Conservation (phyloP, 352 stramenopile species). For the Phytophthora pinifolia region DNA sequence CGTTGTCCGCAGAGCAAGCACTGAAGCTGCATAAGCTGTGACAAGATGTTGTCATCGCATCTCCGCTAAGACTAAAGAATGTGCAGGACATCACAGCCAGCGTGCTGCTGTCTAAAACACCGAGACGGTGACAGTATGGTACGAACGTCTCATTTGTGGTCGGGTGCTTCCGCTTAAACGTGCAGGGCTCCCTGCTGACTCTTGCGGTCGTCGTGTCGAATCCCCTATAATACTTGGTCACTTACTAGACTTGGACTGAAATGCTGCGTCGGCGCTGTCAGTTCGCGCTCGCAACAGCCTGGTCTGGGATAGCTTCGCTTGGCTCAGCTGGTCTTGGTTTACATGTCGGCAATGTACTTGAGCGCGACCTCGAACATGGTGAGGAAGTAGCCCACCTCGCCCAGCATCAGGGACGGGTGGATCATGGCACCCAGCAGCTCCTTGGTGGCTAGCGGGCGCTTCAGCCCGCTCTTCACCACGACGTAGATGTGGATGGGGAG, state of each 20-base stretch:
- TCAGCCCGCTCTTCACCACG: conserved; percentile 76
- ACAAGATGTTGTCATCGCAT: no score
- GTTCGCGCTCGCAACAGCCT: conserved; percentile 27
- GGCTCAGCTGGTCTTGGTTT: conserved; percentile 31
- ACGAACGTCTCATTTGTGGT: conserved; percentile 15
- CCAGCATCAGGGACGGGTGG: conserved; percentile 80
- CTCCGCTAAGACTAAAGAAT: no score
- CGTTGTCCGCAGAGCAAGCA: no score
- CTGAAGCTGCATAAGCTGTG: no score
- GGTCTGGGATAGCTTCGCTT: conserved; percentile 15
- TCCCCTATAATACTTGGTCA: conserved; percentile 42
- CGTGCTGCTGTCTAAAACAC: no score
- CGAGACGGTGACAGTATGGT: conserved; percentile 7
- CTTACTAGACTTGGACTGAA: conserved; percentile 34
- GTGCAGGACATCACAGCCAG: no score
- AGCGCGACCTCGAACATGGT: conserved; percentile 89
- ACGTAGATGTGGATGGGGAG: conserved; percentile 88
- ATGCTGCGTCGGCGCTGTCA: conserved; percentile 13
- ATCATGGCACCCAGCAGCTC: conserved; percentile 82
- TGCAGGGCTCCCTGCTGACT: conserved; percentile 21
- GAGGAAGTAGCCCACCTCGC: conserved; percentile 85
- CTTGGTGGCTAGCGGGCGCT: conserved; percentile 70
- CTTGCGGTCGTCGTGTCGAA: conserved; percentile 18
- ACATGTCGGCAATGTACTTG: conserved; percentile 88
- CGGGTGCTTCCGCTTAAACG: conserved; percentile 22